These are phyloP conservation scores for Diatrype stigma DNA, from an alignment of 2,329 filamentous ascomycete genomes.

Conservation along the genomic window DNA sequence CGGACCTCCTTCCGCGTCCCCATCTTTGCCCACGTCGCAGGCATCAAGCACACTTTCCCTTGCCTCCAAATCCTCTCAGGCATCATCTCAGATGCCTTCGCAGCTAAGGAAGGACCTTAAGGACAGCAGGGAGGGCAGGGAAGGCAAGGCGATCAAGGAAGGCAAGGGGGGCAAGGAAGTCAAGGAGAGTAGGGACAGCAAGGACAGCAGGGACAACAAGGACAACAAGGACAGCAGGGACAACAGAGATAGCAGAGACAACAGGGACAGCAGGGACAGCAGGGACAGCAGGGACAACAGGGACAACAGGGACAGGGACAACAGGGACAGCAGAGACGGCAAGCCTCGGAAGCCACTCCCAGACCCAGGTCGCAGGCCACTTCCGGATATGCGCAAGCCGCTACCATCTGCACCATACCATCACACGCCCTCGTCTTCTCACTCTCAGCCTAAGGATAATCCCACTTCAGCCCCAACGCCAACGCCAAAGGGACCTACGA, in stretches of 20 bases:
- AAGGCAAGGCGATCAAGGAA: too few relatives aligned
- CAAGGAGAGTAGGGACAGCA: too few relatives aligned
- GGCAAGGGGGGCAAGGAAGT: too few relatives aligned
- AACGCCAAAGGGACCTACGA: slow-evolving; percentile 14
- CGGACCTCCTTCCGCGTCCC: slow-evolving; percentile 1
- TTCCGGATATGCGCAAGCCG: slow-evolving; percentile 25
- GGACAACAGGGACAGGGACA: too few relatives aligned
- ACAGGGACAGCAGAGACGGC: slow-evolving; percentile 9
- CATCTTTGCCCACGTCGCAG: slow-evolving; percentile 7
- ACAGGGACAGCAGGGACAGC: slow-evolving; percentile 5
- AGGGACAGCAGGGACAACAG: too few relatives aligned
- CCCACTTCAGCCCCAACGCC: slow-evolving; percentile 10
- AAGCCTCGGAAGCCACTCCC: slow-evolving; percentile 21
- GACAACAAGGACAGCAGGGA: slow-evolving; percentile 2
- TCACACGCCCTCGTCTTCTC: slow-evolving; percentile 12
- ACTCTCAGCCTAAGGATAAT: slow-evolving; percentile 1
- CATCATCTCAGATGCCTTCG: too few relatives aligned
- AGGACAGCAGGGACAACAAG: too few relatives aligned
- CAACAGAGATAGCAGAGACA: slow-evolving; percentile 1
- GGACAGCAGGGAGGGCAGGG: too few relatives aligned
- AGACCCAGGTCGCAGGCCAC: slow-evolving; percentile 10
- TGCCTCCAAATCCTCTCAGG: too few relatives aligned
- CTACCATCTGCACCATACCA: slow-evolving; percentile 18
- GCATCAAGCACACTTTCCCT: slow-evolving; percentile 8
- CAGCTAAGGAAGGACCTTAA: too few relatives aligned